These are phyloP conservation scores for Roridomyces roridus DNA, from an alignment of 768 basidiomycete species.

Conservation along the genomic window DNA sequence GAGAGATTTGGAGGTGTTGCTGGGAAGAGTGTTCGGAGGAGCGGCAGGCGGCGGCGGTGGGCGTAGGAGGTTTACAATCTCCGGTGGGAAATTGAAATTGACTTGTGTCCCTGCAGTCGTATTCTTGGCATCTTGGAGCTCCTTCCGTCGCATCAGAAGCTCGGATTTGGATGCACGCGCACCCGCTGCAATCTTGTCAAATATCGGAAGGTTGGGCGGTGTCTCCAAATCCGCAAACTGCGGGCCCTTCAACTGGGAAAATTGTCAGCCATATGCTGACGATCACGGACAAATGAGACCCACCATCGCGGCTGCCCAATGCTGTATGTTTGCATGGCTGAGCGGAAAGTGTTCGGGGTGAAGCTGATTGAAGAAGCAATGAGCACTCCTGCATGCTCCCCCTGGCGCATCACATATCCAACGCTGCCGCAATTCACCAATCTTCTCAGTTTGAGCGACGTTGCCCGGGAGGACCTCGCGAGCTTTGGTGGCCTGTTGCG, in stretches of 20 bases:
- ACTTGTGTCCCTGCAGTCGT: not conserved
- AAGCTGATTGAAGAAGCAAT: constrained; percentile 19
- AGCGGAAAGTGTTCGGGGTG: constrained; percentile 19
- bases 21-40: not conserved
- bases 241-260: constrained; percentile 1
- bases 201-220: constrained; percentile 22
- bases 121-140: not conserved
- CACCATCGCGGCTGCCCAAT: constrained; percentile 26
- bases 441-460: constrained; percentile 13
- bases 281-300: not conserved
- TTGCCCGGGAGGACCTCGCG: constrained; percentile 24
- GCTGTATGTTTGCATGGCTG: constrained; percentile 20
- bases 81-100: not conserved
- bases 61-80: not conserved
- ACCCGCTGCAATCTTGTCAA: constrained; percentile 14
- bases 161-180: constrained; percentile 22
- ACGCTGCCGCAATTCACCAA: constrained; percentile 10
- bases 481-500: not conserved
- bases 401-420: constrained; percentile 21
- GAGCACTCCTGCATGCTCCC: constrained; percentile 11
- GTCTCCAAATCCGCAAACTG: constrained; percentile 16
- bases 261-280: not conserved
- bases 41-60: not conserved
- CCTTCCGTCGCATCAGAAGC: constrained; percentile 22
- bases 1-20: not conserved